These are phyloP conservation scores for Tricholoma sp. DNA, from an alignment of 768 basidiomycete genomes.

Conservation along the genomic window DNA sequence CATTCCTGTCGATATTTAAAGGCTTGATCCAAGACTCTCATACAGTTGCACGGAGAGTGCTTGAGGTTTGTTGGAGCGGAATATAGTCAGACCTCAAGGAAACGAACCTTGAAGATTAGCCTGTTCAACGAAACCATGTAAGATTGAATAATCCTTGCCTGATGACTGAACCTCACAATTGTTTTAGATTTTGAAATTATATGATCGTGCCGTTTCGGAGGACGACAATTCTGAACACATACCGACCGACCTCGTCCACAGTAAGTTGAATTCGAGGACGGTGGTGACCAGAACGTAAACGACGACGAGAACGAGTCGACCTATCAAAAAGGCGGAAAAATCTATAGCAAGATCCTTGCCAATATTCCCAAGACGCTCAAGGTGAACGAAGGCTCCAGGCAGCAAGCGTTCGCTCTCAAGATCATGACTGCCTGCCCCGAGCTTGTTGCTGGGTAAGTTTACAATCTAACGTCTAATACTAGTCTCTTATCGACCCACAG, in stretches of 20 bases:
- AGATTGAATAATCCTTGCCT: constrained; percentile 9
- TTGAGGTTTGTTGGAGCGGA: constrained; percentile 73
- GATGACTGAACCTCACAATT: not conserved
- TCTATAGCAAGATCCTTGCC: constrained; percentile 79
- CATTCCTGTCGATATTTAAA: constrained; percentile 67
- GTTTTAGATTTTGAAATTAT: constrained; percentile 64
- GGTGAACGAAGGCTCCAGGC: constrained; percentile 83
- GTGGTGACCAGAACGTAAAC: constrained; percentile 21
- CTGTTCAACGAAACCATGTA: constrained; percentile 73
- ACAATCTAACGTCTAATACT: not conserved
- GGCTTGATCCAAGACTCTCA: constrained; percentile 65
- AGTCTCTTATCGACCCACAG: constrained; percentile 31
- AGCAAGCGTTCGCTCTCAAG: constrained; percentile 79
- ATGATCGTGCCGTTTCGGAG: constrained; percentile 54
- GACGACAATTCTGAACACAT: constrained; percentile 44
- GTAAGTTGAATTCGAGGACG: constrained; percentile 47
- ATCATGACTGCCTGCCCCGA: constrained; percentile 84
- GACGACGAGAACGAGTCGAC: constrained; percentile 30
- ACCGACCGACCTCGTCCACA: constrained; percentile 77
- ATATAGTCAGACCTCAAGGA: constrained; percentile 71
- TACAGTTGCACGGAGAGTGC: constrained; percentile 50
- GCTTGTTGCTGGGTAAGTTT: constrained; percentile 66
- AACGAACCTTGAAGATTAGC: constrained; percentile 63
- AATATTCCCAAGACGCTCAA: constrained; percentile 71
- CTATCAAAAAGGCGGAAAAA: constrained; percentile 37